These are phyloP conservation scores for Botrytis byssoidea DNA, from an alignment of 2,329 filamentous ascomycete genomes.

Conservation along the genomic window DNA sequence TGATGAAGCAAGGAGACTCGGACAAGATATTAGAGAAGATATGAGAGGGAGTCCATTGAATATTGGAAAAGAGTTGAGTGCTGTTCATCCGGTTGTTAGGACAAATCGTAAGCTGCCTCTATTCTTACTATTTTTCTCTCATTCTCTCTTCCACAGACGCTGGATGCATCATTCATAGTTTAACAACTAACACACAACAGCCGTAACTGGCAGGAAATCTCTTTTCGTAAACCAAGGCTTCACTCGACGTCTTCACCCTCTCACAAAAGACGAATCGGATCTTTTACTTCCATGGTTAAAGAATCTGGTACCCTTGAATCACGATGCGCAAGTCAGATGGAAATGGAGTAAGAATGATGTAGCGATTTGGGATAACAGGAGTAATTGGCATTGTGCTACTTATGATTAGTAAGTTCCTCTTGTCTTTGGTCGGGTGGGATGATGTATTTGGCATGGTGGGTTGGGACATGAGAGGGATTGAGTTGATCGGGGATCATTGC, in stretches of 20 bases:
- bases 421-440: neutral
- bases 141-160: neutral
- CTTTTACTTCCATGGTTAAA: constrained; percentile 37
- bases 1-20: constrained; percentile 49
- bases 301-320: constrained; percentile 52
- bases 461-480: neutral
- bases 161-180: neutral
- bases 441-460: too few species aligned
- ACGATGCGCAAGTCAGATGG: constrained; percentile 57
- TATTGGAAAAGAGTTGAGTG: constrained; percentile 27
- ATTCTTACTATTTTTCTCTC: neutral
- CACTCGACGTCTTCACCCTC: constrained; percentile 30
- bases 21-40: constrained; percentile 41
- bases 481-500: neutral
- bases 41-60: constrained; percentile 47
- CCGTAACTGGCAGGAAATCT: constrained; percentile 47
- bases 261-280: constrained; percentile 55
- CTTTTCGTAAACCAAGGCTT: constrained; percentile 50
- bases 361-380: constrained; percentile 64
- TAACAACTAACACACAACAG: neutral
- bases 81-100: constrained; percentile 50
- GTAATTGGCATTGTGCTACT: constrained; percentile 22
- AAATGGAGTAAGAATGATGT: constrained; percentile 53
- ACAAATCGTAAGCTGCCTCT: constrained; percentile 49
- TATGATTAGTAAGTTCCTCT: constrained; percentile 19